Conservation (phyloP, 2,329 filamentous ascomycete species). For the Epichloe sibirici region DNA sequence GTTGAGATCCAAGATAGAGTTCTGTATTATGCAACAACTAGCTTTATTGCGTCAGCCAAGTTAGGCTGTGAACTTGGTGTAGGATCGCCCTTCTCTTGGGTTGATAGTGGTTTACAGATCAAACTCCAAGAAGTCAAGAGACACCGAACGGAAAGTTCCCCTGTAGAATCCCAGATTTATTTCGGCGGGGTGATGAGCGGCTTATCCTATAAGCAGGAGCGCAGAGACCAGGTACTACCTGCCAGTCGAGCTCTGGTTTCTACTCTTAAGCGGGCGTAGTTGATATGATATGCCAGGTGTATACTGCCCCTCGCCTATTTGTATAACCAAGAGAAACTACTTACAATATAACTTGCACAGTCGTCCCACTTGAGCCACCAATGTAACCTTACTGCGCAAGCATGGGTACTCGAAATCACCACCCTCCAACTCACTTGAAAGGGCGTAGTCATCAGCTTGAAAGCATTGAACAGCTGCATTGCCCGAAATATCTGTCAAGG, state of each 20-base stretch:
- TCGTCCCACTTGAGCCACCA: no score
- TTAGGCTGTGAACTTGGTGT: conserved; percentile 7
- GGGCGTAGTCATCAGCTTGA: no score
- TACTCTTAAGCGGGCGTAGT: neutral
- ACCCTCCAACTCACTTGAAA: no score
- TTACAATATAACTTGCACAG: no score
- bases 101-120: conserved; percentile 7
- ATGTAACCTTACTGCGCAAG: no score
- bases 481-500: no score
- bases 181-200: conserved; percentile 8
- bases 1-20: conserved; percentile 11
- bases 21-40: conserved; percentile 5
- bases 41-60: conserved; percentile 7
- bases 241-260: neutral
- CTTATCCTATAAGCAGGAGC: conserved; percentile 8
- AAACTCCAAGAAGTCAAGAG: conserved; percentile 7
- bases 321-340: no score
- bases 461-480: no score
- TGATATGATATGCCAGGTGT: no score
- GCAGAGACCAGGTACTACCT: neutral
- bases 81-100: conserved; percentile 7
- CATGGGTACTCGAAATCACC: no score
- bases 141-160: conserved; percentile 8
- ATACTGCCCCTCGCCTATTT: no score
- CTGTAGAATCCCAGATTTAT: conserved; percentile 8